phyloP scores from a whole-genome alignment of 495 filamentous ascomycete genomes.

The Lentithecium fluviatile region DNA sequence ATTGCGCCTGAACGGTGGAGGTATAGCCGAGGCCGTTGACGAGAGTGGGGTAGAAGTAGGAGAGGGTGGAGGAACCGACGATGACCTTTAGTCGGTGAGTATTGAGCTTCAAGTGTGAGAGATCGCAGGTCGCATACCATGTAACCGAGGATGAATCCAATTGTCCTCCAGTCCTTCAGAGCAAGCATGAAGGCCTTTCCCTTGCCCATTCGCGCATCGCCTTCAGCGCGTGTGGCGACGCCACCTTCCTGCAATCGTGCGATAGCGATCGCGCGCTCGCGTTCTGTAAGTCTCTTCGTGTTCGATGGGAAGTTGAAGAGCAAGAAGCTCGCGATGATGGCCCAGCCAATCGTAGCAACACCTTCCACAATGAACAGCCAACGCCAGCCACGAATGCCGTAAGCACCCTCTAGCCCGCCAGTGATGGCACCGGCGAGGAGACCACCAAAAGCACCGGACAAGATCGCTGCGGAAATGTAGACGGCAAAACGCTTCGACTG shows the following conservation, averaged over 20 bases:
- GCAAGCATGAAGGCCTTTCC: conserved; percentile 62
- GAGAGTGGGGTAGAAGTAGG: conserved; percentile 84
- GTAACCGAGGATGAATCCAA: conserved; percentile 50
- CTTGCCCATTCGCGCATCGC: conserved; percentile 71
- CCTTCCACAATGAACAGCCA: conserved; percentile 85
- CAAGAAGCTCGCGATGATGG: conserved; percentile 72
- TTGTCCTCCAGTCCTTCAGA: conserved; percentile 80
- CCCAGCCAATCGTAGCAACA: conserved; percentile 69
- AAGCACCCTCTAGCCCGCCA: conserved; percentile 67
- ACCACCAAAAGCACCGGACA: conserved; percentile 82
- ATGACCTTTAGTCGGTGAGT: conserved; percentile 29
- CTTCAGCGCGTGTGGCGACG: conserved; percentile 73
- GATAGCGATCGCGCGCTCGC: conserved; percentile 72
- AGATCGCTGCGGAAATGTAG: conserved; percentile 83
- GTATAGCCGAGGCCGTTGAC: conserved; percentile 73
- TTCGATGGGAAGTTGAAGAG: conserved; percentile 86
- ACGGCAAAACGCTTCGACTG: conserved; percentile 77
- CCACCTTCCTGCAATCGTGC: conserved; percentile 70
- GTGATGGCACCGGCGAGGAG: conserved; percentile 75
- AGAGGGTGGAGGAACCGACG: conserved; percentile 75
- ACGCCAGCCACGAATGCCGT: conserved; percentile 67
- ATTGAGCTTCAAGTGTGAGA: neutral
- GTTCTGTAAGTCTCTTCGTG: conserved; percentile 71
- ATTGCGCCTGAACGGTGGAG: conserved; percentile 62
- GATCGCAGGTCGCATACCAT: conserved; percentile 22